Base-by-base conservation (phyloP, 2,329 filamentous ascomycete species). In the Fusarium duplospermum region DNA sequence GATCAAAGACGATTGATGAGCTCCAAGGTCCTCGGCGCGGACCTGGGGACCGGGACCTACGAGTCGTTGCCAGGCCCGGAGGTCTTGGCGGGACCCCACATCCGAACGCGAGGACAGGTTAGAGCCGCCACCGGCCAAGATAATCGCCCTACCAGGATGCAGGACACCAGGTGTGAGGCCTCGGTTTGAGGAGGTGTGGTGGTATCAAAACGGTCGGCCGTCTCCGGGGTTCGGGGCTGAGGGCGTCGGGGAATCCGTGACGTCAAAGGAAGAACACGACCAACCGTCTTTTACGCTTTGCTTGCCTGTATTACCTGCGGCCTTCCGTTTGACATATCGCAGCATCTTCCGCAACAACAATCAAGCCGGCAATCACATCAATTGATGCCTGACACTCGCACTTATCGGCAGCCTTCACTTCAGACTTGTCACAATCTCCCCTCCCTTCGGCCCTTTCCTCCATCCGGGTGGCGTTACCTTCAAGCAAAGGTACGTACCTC, bases 21-120 rank as follows among this genome's bases (percentile, higher is more conserved):
- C 63, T 35, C 60, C 62, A 54, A 67, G 61, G 42, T 20, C 64
- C 52, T 56, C 58, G 56, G 64, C 66, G 66, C 68, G 72, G 62
- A 75, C 66, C 57, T 36, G 45, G 58, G 31, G 47, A 54, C 36
- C 66, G 54, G 69, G 54, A 64, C 38, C 54, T 57, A 50, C 69
- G 65, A 73, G 57, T 74, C 63, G 59, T 72, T 70, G 52, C 65
- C 74, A 74, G 60, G 73, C 64, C 71, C 62, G 57, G 68, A 58
- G 57, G 42, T 62, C 75, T 77, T 69, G 74, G 72, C 64, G 62
- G 54, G 64, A 56, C 68, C 57, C 69, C 72, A 67, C 69, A 50
- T 22, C 70, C 66, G 64, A 71, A 59, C 62, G 56, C 64, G 60
- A 75, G 45, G 40, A 42, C 67, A 69, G 72, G 74, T 78, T 64